Evolutionary conservation across 257 asterid genomes (phyloP).

Genomic region (Solanum rostratum): DNA sequence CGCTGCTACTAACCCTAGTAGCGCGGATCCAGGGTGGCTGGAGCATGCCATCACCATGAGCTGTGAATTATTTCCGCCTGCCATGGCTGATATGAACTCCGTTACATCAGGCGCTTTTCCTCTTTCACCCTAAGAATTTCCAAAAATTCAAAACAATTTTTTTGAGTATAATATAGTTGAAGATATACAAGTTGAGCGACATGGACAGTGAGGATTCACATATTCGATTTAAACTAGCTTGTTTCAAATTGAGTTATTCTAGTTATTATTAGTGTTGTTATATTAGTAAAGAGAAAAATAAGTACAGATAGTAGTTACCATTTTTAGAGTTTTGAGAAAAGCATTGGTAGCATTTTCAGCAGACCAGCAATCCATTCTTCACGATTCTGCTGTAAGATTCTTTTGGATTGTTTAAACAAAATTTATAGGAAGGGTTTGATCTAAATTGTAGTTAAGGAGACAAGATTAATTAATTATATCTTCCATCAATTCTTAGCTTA

Average conservation of each 20-base stretch:
- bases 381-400: not conserved
- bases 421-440: not conserved
- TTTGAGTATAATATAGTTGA: not conserved
- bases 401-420: not conserved
- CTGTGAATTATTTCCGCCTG: slow-evolving; percentile 57
- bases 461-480: not conserved
- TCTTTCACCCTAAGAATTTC: slow-evolving; percentile 29
- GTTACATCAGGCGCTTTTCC: slow-evolving; percentile 54
- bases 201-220: not conserved
- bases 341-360: slow-evolving; percentile 74
- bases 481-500: not conserved
- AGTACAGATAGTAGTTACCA: slow-evolving; percentile 27
- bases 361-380: slow-evolving; percentile 62
- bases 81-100: slow-evolving; percentile 69
- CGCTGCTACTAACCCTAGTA: slow-evolving; percentile 48
- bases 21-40: slow-evolving; percentile 22
- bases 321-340: slow-evolving; percentile 47
- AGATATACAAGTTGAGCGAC: not conserved
- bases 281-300: not conserved
- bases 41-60: slow-evolving; percentile 49
- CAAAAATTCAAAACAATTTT: not conserved
- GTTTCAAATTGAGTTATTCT: not conserved
- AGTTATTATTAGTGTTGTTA: not conserved
- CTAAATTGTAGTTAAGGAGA: not conserved
- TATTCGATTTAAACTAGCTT: not conserved